Base-by-base conservation (phyloP, 2,329 filamentous ascomycete species). In the Trichoderma simmonsii region DNA sequence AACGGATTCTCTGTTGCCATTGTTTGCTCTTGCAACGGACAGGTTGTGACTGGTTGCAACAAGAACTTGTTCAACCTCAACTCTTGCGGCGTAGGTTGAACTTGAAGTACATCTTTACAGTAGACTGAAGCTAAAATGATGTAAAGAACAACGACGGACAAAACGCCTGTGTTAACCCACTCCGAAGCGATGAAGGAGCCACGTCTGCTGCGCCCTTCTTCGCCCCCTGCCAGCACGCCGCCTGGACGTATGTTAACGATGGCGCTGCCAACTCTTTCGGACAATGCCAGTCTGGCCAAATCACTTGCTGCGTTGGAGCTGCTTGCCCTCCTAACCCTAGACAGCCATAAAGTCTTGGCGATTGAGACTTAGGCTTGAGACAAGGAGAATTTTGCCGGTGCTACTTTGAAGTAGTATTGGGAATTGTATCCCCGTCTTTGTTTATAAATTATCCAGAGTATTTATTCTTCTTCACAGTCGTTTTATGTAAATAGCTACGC, bases 271-370 rank as follows among this genome's bases (percentile, higher is more conserved):
- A 61, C 59, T 61, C 59, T 15, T 61, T 61, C 18, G 59, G 59
- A 9, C 59, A 61, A 12, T 61, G 59, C 28, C 59, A 61, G 30
- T 61, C 30, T 24, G 59, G 59, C n/a, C 59, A 61, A 36, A 61
- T 61, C 11, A 61, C 59, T 34, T 61, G 59, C 59, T 61, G 59
- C 3, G 59, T 61, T 24, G 59, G 59, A 6, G 30, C 59, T 36
- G 59, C 59, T 61, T 61, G 59, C n/a, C 59, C 59, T 24, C 59
- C 59, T 61, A 61, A 61, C 59, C 59, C 59, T 24, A 61, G 59
- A 18, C 59, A 61, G n/a, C 59, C 59, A 61, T 61, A 61, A 15
- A 8, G 6, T 26, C 32, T 62, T 48, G 43, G 18, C 43, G 18
- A 48, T 21, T 21, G 43, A 48, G 43, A 18, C 18, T 48, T 48